Evolutionary conservation across 805 yeast species (phyloP), one percentile per base, ranked within the genome.

Genomic region (Pichia insulana): DNA sequence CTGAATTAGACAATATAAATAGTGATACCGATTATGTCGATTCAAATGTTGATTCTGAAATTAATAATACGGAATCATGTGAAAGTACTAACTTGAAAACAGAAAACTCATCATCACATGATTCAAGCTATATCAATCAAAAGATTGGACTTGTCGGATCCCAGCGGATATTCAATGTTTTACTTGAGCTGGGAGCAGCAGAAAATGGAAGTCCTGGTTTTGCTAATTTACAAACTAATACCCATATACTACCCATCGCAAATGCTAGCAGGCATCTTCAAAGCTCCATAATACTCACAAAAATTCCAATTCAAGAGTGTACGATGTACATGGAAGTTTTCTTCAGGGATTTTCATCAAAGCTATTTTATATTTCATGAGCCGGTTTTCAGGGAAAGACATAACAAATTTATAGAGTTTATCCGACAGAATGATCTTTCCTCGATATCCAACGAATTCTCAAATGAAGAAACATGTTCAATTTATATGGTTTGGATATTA

Each of bases 401-500:
- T 45, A 54, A 56, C 11, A 32, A 47, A n/a, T 63, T 54, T 44
- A 62, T 67, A 64, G 35, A 41, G 7, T 50, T 48, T 13, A 38
- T 52, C 27, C 27, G 36, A 15, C 45, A 17, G 9, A 46, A 22
- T 12, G 19, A 26, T 12, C n/a, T 15, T 13, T n/a, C 18, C 9
- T 28, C 20, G 10, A 28, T 35, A 7, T 15, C 17, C 22, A n/a
- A 7, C 13, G 22, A 37, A 4, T 46, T 50, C 34, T 31, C 40
- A 18, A 48, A 43, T 39, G 50, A 48, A 17, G 53, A 50, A 41
- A 49, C 64, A 16, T 66, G 69, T 30, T 55, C 63, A 31, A 60
- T 67, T 15, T 67, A 65, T 44, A 47, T 66, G 34, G 67, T 66
- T 4, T 65, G 65, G 63, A 47, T 59, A 15, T 37, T 60, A 11